Evolutionary conservation across 768 basidiomycete species (phyloP), one percentile per base, ranked within the genome.

Genomic region (Agrocybe pediades): DNA sequence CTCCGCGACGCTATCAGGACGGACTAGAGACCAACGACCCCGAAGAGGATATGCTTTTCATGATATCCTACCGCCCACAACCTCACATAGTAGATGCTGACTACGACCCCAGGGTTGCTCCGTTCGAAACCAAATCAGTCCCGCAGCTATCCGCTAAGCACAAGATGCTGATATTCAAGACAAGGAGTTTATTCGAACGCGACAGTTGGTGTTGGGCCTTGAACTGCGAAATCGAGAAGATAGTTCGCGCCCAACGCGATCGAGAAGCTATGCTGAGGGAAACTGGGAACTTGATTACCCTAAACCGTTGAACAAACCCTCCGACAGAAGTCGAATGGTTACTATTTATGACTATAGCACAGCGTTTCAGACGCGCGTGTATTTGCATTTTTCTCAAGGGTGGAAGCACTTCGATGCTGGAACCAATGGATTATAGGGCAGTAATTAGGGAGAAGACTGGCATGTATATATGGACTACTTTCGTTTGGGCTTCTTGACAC

Each of bases 201-300:
- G 95, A 98, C 68, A 80, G 87, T 24, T 98, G 95, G 95, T 93
- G 93, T 61, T 97, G 91, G 89, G 92, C 92, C 0, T 71, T 98
- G 60, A 94, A 92, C 56, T 82, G 82, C 41, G 93, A 96, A 72
- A 93, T 97, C 56, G 94, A 98, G 71, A 86, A 85, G 66, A 71
- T 89, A 13, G 83, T 83, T 33, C 76, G 91, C 63, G 71, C 71
- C 8, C 83, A 85, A 62, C 73, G 65, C 56, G 81, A 79, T 17
- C 75, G 91, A 58, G 94, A 95, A 67, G 77, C 75, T 39, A 79
- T 68, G 60, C 67, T 91, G 62, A 78, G 88, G 65, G 81, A 85
- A 49, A 76, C 76, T 9, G 93, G 92, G 7, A 78, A 75, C 51
- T 64, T 91, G 55, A 65, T 80, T 41, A 67, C 73, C 41, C 51